phyloP scores from a whole-genome alignment of 345 rosid species.

The Syzygium aromaticum region DNA sequence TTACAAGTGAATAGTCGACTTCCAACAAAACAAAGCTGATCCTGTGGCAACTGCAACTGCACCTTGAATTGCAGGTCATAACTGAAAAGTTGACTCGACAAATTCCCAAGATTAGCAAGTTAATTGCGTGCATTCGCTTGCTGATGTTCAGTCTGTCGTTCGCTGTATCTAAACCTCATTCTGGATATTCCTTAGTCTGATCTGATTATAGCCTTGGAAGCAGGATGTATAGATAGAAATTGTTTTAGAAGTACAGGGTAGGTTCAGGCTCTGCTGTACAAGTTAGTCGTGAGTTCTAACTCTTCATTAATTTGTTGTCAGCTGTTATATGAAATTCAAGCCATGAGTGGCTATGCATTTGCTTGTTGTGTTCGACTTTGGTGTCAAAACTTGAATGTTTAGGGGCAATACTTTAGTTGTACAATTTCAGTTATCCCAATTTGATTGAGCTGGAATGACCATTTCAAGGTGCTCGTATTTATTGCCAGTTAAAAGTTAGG shows the following conservation, averaged over 20 bases:
- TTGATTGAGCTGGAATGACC: too few relatives aligned
- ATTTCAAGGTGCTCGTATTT: too few relatives aligned
- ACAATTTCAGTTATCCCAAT: too few relatives aligned
- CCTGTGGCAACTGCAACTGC: background rate
- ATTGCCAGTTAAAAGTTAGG: too few relatives aligned
- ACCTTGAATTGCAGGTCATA: background rate
- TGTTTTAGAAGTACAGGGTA: background rate
- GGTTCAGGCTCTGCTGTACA: background rate
- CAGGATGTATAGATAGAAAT: background rate
- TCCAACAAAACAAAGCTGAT: background rate
- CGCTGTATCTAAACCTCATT: background rate
- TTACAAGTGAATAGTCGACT: background rate
- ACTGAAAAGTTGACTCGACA: background rate
- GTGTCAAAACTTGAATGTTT: too few relatives aligned
- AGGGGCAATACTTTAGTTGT: too few relatives aligned
- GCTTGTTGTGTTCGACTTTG: background rate
- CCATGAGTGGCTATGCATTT: background rate
- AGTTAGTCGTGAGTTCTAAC: background rate
- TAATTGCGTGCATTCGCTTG: background rate
- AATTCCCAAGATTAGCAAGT: background rate
- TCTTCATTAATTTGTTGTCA: background rate
- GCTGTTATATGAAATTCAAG: background rate
- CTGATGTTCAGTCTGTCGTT: background rate
- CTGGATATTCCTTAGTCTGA: background rate
- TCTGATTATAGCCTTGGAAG: background rate